Percentiles rank a stretch among this genome's conserved stretches.
Conservation (phyloP, 805 yeast genomes). For the Schwanniomyces pseudopolymorphus region DNA sequence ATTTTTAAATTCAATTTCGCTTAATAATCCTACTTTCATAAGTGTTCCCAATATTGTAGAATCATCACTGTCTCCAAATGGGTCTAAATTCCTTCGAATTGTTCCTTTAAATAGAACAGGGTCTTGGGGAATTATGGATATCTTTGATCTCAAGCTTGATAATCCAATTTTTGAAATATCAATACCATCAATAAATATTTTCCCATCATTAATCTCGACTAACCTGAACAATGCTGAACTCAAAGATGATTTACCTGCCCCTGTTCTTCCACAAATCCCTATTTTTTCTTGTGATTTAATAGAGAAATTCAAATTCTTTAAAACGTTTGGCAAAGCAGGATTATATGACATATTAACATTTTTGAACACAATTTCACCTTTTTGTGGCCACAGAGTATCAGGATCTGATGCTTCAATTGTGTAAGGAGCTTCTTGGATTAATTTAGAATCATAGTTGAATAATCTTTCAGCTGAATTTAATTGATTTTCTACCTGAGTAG, state of each 20-base stretch:
- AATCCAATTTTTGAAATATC: constrained; percentile 52
- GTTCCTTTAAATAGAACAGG: constrained; percentile 61
- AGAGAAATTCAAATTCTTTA: constrained; percentile 40
- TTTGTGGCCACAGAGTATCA: constrained; percentile 44
- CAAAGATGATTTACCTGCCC: constrained; percentile 72
- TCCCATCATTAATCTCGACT: constrained; percentile 47
- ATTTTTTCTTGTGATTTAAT: constrained; percentile 60
- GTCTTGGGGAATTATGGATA: constrained; percentile 67
- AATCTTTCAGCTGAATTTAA: constrained; percentile 77
- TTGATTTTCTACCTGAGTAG: constrained; percentile 73
- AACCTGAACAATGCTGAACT: constrained; percentile 61
- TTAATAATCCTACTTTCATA: constrained; percentile 46
- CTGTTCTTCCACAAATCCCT: constrained; percentile 85
- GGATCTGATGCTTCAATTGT: constrained; percentile 44
- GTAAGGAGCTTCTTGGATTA: constrained; percentile 66
- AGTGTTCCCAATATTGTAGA: constrained; percentile 53
- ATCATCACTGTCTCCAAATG: constrained; percentile 51
- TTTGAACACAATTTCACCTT: constrained; percentile 45
- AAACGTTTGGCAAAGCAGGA: constrained; percentile 55
- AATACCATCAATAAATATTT: constrained; percentile 54
- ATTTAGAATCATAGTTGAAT: constrained; percentile 57
- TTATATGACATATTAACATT: constrained; percentile 52
- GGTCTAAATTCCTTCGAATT: constrained; percentile 57
- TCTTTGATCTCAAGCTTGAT: constrained; percentile 48
- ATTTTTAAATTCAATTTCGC: constrained; percentile 25